These are phyloP conservation scores for Pyrus bretschneideri DNA, from an alignment of 306 rosid species.

Conservation along the genomic window DNA sequence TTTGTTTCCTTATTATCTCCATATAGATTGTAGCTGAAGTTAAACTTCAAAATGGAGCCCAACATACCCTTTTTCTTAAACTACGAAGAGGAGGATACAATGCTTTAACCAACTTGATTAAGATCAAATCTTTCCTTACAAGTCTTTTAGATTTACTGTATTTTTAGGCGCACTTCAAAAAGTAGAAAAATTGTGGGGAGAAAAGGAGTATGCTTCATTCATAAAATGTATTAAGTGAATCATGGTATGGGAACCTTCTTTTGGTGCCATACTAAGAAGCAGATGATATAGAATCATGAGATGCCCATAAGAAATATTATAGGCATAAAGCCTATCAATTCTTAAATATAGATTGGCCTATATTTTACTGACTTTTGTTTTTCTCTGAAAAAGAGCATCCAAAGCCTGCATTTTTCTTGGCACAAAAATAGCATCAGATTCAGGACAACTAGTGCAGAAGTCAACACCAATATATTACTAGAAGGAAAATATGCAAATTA, in stretches of 20 bases:
- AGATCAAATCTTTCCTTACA: too few relatives aligned
- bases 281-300: conserved; percentile 16
- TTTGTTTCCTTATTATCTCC: neutral
- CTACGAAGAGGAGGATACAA: too few relatives aligned
- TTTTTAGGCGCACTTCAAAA: neutral
- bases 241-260: neutral
- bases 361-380: neutral
- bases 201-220: neutral
- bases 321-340: conserved; percentile 20
- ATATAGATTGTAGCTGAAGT: too few relatives aligned
- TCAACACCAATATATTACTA: conserved; percentile 1
- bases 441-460: conserved; percentile 11
- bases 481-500: neutral
- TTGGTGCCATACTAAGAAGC: conserved; percentile 26
- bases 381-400: neutral
- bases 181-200: neutral
- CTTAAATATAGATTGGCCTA: neutral
- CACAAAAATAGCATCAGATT: conserved; percentile 10
- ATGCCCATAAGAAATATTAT: neutral
- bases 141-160: neutral
- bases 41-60: too few relatives aligned
- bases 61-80: too few relatives aligned
- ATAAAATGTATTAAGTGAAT: neutral
- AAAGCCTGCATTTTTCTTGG: conserved; percentile 3
- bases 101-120: too few relatives aligned